A percentile compares a stretch with the other conserved stretches of the same genome.
Evolutionary conservation across 371 early-diverging fungal species (phyloP).

Genomic region (Mortierella polycephala): DNA sequence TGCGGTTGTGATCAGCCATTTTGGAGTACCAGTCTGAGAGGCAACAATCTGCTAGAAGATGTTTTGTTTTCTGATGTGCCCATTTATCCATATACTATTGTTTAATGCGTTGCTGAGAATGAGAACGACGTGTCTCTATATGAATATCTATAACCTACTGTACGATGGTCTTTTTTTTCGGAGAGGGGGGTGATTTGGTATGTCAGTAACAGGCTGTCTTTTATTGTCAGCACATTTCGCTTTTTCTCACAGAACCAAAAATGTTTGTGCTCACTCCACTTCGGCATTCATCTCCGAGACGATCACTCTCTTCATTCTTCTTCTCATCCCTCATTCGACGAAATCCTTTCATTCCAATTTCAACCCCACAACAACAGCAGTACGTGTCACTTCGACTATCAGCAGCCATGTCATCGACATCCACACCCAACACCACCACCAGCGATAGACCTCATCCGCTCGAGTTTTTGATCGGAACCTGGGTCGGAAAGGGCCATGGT

Average conservation of each 20-base stretch:
- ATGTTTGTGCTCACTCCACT: slow-evolving; percentile 11
- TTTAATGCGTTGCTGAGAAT: no score
- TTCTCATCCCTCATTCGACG: not conserved
- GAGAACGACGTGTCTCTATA: no score
- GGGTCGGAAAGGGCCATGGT: slow-evolving; percentile 36
- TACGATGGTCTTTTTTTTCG: no score
- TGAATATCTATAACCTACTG: no score
- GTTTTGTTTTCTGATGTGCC: no score
- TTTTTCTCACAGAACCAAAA: slow-evolving; percentile 1
- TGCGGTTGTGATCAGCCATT: not conserved
- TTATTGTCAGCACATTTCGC: not conserved
- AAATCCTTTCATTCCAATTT: not conserved
- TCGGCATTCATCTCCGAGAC: slow-evolving; percentile 30
- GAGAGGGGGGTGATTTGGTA: no score
- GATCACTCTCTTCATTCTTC: not conserved
- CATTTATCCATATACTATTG: not conserved
- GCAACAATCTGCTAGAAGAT: no score
- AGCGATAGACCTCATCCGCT: slow-evolving; percentile 28
- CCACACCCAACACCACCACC: not conserved
- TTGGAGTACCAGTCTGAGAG: slow-evolving; percentile 7
- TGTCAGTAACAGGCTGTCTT: not conserved
- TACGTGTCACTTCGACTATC: not conserved
- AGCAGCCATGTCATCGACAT: slow-evolving; percentile 1
- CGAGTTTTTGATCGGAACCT: slow-evolving; percentile 47
- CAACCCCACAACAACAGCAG: not conserved